Evolutionary conservation across 75 land plant species (phyloP).

Genomic region (Sequoiadendron giganteum): DNA sequence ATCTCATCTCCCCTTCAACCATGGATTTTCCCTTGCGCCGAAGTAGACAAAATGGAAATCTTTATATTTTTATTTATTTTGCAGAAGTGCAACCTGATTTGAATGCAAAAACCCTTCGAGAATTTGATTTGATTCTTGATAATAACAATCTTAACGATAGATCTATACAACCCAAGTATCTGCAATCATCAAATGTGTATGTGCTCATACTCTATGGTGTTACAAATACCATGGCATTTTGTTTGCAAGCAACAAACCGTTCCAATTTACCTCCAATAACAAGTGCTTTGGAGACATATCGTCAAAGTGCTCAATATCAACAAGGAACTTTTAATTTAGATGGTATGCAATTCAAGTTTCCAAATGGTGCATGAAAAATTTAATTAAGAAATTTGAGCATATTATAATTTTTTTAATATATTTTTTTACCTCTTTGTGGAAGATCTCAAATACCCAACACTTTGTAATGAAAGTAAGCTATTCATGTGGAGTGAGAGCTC

Average conservation of each 20-base stretch:
- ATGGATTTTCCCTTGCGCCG: not conserved
- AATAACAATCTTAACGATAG: not conserved
- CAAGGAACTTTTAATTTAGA: not conserved
- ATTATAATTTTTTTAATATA: too few species aligned
- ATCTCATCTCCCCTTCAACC: not conserved
- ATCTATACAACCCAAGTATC: not conserved
- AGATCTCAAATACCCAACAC: too few species aligned
- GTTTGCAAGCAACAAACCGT: not conserved
- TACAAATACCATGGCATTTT: not conserved
- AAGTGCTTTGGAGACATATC: not conserved
- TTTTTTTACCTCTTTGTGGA: too few species aligned
- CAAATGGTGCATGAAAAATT: too few species aligned
- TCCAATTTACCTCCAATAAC: not conserved
- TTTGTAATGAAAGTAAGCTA: too few species aligned
- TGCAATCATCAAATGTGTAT: not conserved
- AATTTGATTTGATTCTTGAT: slow-evolving; percentile 1
- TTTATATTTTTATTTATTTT: slow-evolving; percentile 5
- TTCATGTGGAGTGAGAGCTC: too few species aligned
- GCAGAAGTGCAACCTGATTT: not conserved
- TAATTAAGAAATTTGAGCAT: too few species aligned
- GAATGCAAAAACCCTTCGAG: not conserved
- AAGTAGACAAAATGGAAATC: not conserved
- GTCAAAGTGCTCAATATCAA: too few species aligned
- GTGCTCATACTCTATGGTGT: not conserved
- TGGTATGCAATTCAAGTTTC: not conserved